Percentiles rank a stretch among this genome's conserved stretches.
These are phyloP conservation scores for Teratosphaeria zuluensis DNA, from an alignment of 2,329 filamentous ascomycete species.

Conservation along the genomic window DNA sequence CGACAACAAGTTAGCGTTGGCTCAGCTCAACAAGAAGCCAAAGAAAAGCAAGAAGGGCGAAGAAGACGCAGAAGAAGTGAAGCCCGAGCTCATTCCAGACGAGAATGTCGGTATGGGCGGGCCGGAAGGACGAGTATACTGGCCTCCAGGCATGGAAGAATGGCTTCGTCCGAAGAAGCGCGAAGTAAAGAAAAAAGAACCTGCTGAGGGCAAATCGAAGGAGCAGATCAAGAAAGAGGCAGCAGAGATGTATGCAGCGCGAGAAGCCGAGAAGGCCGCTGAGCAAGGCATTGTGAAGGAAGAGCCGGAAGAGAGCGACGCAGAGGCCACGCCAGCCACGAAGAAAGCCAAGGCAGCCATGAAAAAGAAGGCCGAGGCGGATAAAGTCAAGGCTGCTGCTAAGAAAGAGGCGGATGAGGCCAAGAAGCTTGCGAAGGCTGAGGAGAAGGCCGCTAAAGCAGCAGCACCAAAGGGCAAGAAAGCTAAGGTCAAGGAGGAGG, in stretches of 20 bases:
- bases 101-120: constrained; percentile 82
- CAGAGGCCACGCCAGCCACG: constrained; percentile 27
- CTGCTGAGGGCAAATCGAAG: constrained; percentile 17
- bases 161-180: constrained; percentile 78
- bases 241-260: constrained; percentile 16
- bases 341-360: constrained; percentile 29
- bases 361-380: constrained; percentile 13
- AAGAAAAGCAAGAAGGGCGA: constrained; percentile 23
- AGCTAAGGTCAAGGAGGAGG: constrained; percentile 19
- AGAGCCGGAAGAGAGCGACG: constrained; percentile 15
- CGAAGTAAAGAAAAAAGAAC: constrained; percentile 48
- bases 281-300: constrained; percentile 2
- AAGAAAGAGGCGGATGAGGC: constrained; percentile 12
- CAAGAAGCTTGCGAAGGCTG: constrained; percentile 4
- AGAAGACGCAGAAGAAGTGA: constrained; percentile 21
- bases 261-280: constrained; percentile 14
- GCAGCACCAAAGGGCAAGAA: constrained; percentile 12
- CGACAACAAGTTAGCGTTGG: constrained; percentile 49
- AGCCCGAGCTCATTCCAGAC: constrained; percentile 41
- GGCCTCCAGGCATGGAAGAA: constrained; percentile 82
- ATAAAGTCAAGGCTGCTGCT: constrained; percentile 24
- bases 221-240: constrained; percentile 26
- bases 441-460: constrained; percentile 25
- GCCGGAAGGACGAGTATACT: constrained; percentile 71
- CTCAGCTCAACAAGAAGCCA: constrained; percentile 32